Evolutionary conservation across 1,139 yeast genomes (phyloP), one percentile per base, ranked within the genome.

Genomic region (Nadsonia starkeyi-henricii): DNA sequence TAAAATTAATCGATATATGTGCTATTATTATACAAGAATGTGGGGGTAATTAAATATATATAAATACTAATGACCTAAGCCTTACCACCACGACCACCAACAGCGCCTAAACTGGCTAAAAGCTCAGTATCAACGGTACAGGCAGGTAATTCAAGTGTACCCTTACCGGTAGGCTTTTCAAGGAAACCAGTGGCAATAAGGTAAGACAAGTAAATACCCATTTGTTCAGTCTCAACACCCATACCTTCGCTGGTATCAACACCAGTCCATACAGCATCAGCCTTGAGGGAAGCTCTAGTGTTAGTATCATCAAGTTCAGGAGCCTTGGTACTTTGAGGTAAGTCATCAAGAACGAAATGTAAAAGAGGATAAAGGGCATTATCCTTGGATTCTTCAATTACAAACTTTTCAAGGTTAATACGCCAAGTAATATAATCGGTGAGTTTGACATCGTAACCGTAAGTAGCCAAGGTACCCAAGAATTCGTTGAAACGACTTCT

Each of bases 281-380:
- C 67, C 51, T 66, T 69, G 61, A 91, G 76, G 0, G 93, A 75
- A 26, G 63, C 63, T 17, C 72, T 74, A 0, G 98, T 85, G 61
- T 91, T 89, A 3, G 74, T 51, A 58, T 91, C 98, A 61, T 88
- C 96, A 57, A 91, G 74, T 64, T 89, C 96, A 2, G 98, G 97
- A 9, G 98, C 97, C 65, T 81, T 84, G 45, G 96, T 85, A 62
- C 80, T 81, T 54, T 81, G 83, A 5, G 96, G 96, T 59, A 91
- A 75, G 62, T 89, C 81, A 60, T 88, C 98, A 56, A 91, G 74
- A 13, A 89, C 97, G 69, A 91, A 85, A 67, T 91, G 98, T 57
- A 91, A 72, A 59, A 91, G 73, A 53, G 99, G 98, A 72, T 79
- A 91, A 55, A 91, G 73, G 0, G 98, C 97, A 55, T 81, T 82